Evolutionary conservation across 139 green algal species (phyloP).

Genomic region (Tetratostichococcus sp.): DNA sequence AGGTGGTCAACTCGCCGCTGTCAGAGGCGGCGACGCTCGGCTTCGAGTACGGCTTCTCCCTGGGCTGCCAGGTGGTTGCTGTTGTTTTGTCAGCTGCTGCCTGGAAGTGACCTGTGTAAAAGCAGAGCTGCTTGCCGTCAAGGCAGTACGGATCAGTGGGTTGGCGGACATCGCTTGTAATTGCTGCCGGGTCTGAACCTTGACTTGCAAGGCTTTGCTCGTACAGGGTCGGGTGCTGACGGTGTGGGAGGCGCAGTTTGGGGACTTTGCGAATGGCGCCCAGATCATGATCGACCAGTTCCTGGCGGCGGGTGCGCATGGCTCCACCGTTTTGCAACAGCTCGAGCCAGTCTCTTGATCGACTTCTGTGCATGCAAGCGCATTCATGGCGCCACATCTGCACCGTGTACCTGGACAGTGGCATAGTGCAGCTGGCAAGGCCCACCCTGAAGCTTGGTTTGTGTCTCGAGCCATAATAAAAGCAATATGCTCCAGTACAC

Average conservation of each 20-base stretch:
- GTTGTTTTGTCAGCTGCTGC: no score
- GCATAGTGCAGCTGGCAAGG: no score
- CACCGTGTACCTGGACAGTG: no score
- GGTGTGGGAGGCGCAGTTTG: constrained; percentile 89
- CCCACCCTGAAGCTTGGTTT: no score
- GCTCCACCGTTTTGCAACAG: neutral
- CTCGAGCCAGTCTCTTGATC: no score
- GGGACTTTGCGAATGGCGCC: constrained; percentile 87
- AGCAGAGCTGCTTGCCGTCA: no score
- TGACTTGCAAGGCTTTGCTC: neutral
- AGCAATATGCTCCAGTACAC: constrained; percentile 4
- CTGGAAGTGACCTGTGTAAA: no score
- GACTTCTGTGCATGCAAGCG: no score
- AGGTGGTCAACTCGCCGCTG: constrained; percentile 61
- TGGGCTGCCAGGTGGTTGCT: constrained; percentile 36
- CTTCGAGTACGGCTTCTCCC: constrained; percentile 82
- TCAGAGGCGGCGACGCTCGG: constrained; percentile 66
- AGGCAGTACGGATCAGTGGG: no score
- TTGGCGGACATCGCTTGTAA: no score
- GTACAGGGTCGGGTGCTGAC: neutral
- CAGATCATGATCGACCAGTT: constrained; percentile 86
- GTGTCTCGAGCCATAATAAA: no score
- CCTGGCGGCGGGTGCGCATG: constrained; percentile 35
- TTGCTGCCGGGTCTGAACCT: neutral
- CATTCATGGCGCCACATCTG: no score